These are phyloP conservation scores for Brassica cretica DNA, from an alignment of 345 rosid species.

Conservation along the genomic window DNA sequence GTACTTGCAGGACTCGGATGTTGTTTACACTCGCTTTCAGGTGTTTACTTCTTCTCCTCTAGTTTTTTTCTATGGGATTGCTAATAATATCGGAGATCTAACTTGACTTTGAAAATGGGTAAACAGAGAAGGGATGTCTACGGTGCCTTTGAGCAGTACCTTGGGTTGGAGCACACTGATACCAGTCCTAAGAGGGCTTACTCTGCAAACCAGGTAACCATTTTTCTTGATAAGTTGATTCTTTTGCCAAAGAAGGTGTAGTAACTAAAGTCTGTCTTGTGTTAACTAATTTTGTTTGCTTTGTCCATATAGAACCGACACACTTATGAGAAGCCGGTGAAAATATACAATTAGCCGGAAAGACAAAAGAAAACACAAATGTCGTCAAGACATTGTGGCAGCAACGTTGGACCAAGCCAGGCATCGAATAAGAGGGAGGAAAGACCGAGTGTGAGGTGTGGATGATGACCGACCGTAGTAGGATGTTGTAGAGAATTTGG, in stretches of 20 bases:
- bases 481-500: conserved; percentile 39
- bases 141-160: conserved; percentile 97
- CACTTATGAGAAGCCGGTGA: conserved; percentile 70
- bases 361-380: not conserved
- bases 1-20: conserved; percentile 80
- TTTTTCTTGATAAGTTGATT: not conserved
- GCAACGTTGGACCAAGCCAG: conserved; percentile 28
- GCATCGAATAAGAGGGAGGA: conserved; percentile 11
- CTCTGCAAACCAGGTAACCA: conserved; percentile 71
- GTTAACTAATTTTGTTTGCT: not conserved
- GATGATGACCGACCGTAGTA: conserved; percentile 32
- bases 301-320: conserved; percentile 62
- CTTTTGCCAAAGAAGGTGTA: not conserved
- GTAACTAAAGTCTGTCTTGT: not conserved
- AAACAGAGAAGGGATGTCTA: conserved; percentile 86
- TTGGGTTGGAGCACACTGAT: conserved; percentile 91
- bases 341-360: conserved; percentile 59
- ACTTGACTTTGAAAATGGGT: conserved; percentile 20
- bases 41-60: conserved; percentile 35
- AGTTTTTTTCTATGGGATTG: not conserved
- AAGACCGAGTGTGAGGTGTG: conserved; percentile 20
- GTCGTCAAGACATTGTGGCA: conserved; percentile 15
- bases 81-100: not conserved
- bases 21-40: conserved; percentile 83
- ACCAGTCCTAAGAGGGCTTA: conserved; percentile 74